Conservation (phyloP, 345 rosid genomes). For the Boechera divaricarpa region DNA sequence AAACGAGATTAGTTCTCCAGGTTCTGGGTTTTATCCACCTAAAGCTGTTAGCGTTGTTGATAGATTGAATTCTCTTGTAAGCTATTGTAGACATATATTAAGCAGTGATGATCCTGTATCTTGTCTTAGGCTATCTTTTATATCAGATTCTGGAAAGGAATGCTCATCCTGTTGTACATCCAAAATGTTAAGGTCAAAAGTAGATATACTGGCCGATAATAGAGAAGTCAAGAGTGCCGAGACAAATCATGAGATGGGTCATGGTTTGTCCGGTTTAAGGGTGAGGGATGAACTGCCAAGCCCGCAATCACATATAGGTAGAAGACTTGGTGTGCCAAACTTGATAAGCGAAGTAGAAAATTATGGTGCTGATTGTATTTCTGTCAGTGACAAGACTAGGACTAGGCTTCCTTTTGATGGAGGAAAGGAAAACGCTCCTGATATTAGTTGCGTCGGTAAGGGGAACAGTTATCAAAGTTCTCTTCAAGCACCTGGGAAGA, state of each 20-base stretch:
- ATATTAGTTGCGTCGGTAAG: constrained; percentile 19
- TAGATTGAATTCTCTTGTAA: constrained; percentile 53
- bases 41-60: constrained; percentile 44
- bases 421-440: constrained; percentile 35
- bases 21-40: constrained; percentile 24
- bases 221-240: constrained; percentile 41
- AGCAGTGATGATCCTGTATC: constrained; percentile 63
- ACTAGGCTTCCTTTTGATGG: constrained; percentile 28
- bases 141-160: constrained; percentile 44
- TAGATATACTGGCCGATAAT: constrained; percentile 23
- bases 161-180: constrained; percentile 24
- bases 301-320: constrained; percentile 24
- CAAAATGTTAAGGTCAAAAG: constrained; percentile 30
- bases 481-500: constrained; percentile 64
- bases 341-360: constrained; percentile 23
- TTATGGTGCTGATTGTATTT: constrained; percentile 30
- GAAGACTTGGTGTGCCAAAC: constrained; percentile 27
- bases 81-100: constrained; percentile 64
- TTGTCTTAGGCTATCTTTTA: constrained; percentile 50
- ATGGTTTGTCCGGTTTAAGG: constrained; percentile 33
- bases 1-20: constrained; percentile 39
- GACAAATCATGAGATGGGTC: constrained; percentile 34
- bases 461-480: constrained; percentile 34
- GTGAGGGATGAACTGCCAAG: constrained; percentile 33
- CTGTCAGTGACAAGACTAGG: constrained; percentile 36